Evolutionary conservation across 1,139 yeast genomes (phyloP), one percentile per base, ranked within the genome.

Genomic region (Geotrichum europaeum): DNA sequence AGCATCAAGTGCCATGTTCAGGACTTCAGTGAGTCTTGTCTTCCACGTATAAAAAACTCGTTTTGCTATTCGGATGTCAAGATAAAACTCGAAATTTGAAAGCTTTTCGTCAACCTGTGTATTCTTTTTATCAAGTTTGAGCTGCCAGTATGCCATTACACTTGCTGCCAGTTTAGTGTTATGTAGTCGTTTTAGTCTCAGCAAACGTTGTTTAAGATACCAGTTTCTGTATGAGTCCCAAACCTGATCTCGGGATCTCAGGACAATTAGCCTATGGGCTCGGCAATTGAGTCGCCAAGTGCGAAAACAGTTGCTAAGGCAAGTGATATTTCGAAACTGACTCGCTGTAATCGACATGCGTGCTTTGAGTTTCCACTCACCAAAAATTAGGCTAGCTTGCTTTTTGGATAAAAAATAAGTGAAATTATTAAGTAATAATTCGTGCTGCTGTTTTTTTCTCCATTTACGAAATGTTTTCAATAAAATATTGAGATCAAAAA

Each of bases 241-340:
- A 9, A 65, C 64, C 15, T 60, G 36, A 30, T 53, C 52, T 12
- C 45, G 53, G 24, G 64, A 54, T 20, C 51, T 49, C 4, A 55
- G 32, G 4, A 57, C 32, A 25, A 57, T 36, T 3, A 61, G 51
- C 1, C 53, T 43, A 36, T 53, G 50, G 30, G 49, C 49, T 15
- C 64, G 55, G n/a, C 65, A 51, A 15, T 57, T 56, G 9, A 63
- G 45, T 32, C 63, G 58, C 70, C 71, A 68, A 2, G 53, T 50
- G 57, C 58, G 49, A 66, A 59, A 57, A 15, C 1, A 59, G 52
- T 34, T 59, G 49, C 20, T 58, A 56, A 20, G 49, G 53, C 40
- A 64, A 13, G 63, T 65, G 56, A 63, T 62, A n/a, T 50, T 53
- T 43, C 67, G 59, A 50, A 68, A 66, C 43, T 67, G 51, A 4